Evolutionary conservation across 2,329 filamentous ascomycete species (phyloP).

Genomic region (Stachybotrys chartarum): DNA sequence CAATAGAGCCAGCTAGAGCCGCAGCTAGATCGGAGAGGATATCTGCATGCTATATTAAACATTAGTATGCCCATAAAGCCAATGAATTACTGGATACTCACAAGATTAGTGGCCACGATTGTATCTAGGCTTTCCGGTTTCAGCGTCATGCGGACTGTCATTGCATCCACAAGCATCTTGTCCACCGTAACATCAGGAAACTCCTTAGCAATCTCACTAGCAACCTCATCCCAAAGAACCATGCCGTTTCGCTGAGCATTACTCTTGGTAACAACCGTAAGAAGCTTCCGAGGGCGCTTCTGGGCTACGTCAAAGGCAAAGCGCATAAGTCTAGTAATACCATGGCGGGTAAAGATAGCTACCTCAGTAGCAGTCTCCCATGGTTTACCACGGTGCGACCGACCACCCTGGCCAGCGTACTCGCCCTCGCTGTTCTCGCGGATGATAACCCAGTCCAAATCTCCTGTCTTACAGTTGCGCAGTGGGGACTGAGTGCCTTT

Average conservation of each 20-base stretch:
- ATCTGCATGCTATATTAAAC: constrained; percentile 34
- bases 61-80: no score
- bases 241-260: constrained; percentile 61
- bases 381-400: constrained; percentile 49
- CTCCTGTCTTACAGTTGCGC: constrained; percentile 41
- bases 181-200: constrained; percentile 54
- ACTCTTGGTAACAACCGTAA: constrained; percentile 61
- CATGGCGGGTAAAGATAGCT: constrained; percentile 54
- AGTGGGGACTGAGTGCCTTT: constrained; percentile 53
- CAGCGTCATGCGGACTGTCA: constrained; percentile 57
- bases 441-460: constrained; percentile 61
- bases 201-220: constrained; percentile 42
- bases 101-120: constrained; percentile 56
- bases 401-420: constrained; percentile 58
- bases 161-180: constrained; percentile 61
- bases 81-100: constrained; percentile 7
- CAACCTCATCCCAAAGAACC: constrained; percentile 62
- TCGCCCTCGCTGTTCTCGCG: constrained; percentile 63
- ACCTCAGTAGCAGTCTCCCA: constrained; percentile 58
- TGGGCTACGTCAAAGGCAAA: constrained; percentile 59
- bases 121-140: constrained; percentile 54
- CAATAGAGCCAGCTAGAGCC: constrained; percentile 63
- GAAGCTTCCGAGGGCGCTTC: constrained; percentile 47
- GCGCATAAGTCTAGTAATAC: constrained; percentile 52
- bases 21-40: constrained; percentile 67